Conservation (phyloP, 2,329 filamentous ascomycete species). For the Emmonsia crescens region DNA sequence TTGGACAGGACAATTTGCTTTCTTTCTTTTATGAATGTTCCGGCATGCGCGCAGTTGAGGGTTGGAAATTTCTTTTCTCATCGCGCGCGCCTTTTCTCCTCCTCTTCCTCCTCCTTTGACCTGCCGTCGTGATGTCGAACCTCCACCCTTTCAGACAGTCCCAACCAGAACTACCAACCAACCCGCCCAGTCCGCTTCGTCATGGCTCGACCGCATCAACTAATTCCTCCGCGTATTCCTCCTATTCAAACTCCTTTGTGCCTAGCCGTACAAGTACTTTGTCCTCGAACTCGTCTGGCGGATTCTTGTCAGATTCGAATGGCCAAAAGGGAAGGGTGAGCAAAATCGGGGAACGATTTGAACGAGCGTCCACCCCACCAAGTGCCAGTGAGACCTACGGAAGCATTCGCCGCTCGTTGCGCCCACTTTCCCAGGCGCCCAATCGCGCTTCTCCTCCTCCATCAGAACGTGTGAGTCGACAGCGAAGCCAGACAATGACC, state of each 20-base stretch:
- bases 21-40: constrained; percentile 12
- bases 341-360: constrained; percentile 16
- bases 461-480: constrained; percentile 15
- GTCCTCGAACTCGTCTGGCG: constrained; percentile 59
- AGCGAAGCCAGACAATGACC: constrained; percentile 55
- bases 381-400: constrained; percentile 58
- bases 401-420: constrained; percentile 63
- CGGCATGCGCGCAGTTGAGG: constrained; percentile 32
- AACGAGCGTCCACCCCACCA: constrained; percentile 15
- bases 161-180: constrained; percentile 31
- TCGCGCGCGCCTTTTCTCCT: constrained; percentile 24
- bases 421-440: constrained; percentile 60
- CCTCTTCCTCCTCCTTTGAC: constrained; percentile 15
- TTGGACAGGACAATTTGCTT: neutral
- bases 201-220: constrained; percentile 47
- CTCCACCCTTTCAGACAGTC: constrained; percentile 26
- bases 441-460: constrained; percentile 36
- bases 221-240: constrained; percentile 43
- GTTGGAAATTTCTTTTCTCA: constrained; percentile 17
- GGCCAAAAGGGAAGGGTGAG: constrained; percentile 29
- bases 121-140: constrained; percentile 30
- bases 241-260: constrained; percentile 37
- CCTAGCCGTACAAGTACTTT: constrained; percentile 57
- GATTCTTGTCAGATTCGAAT: constrained; percentile 28
- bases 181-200: constrained; percentile 38